A percentile compares a stretch with the other conserved stretches of the same genome.
These are phyloP conservation scores for Suhomyces guaymorum DNA, from an alignment of 1,139 yeast species.

Conservation along the genomic window DNA sequence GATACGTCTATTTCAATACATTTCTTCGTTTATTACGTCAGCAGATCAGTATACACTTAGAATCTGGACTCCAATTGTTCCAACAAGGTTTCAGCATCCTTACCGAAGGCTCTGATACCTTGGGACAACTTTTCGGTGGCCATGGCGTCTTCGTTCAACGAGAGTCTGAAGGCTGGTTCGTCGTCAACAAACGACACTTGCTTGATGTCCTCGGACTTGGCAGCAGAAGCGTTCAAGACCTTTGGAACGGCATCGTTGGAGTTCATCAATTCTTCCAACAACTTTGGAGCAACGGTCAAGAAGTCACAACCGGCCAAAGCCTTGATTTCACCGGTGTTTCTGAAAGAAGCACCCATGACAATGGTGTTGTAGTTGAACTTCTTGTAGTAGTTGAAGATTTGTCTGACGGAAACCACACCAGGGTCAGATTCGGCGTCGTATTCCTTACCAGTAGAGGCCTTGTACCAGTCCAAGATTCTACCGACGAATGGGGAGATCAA, in stretches of 20 bases:
- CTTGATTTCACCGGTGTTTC: constrained; percentile 95
- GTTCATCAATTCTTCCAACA: constrained; percentile 85
- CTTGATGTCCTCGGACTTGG: constrained; percentile 51
- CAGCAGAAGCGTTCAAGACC: constrained; percentile 68
- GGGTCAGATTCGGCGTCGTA: constrained; percentile 86
- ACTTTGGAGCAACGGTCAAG: constrained; percentile 92
- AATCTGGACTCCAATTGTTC: constrained; percentile 75
- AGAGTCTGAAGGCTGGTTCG: constrained; percentile 89
- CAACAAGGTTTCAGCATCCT: constrained; percentile 86
- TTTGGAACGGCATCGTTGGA: constrained; percentile 78
- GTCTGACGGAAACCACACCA: constrained; percentile 89
- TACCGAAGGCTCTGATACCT: constrained; percentile 97
- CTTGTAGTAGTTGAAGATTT: constrained; percentile 96
- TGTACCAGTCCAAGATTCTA: constrained; percentile 98
- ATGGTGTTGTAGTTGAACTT: constrained; percentile 94
- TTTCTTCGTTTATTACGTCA: too few relatives aligned
- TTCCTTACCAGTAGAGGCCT: constrained; percentile 87
- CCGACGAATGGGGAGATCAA: constrained; percentile 98
- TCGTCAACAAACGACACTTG: constrained; percentile 82
- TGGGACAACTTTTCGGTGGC: constrained; percentile 97
- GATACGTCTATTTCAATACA: too few relatives aligned
- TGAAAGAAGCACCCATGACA: constrained; percentile 99
- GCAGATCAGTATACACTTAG: constrained; percentile 27
- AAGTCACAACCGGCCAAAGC: constrained; percentile 97
- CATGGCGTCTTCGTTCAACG: constrained; percentile 95